Base-by-base conservation (phyloP, 176 grass and related monocot species). In the Oryza nivara region DNA sequence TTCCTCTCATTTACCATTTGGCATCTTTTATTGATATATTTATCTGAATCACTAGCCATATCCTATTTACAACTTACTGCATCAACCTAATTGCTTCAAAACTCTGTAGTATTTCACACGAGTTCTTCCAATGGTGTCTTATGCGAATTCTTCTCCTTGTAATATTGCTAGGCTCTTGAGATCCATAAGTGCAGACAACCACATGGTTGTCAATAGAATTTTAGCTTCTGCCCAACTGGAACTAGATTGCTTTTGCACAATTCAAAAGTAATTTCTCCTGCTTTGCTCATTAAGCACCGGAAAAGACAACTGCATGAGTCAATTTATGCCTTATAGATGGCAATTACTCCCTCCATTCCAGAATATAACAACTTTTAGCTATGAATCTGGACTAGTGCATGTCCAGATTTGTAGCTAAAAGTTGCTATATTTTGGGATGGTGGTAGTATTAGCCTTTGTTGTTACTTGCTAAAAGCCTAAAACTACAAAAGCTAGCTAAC, bases 401-500 rank as follows among this genome's bases (percentile, higher is more conserved):
- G 36, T 38, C 36, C 36, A 38, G 36, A 38, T 38, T 38, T 5
- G 36, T 38, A 38, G 6, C 4, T 38, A 38, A 38, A 38, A 38
- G 5, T 38, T 38, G 36, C 36, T 38, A 38, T 38, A 38, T 38
- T 38, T 38, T 38, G 36, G 36, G 36, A 6, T 5, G 4, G 36
- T 38, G 36, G 36, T 38, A 38, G 36, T 6, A 34, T 44, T 73
- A 49, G 28, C 84, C 43, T 86, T 70, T 90, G 56, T 74, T 78
- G n/a, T 86, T 69, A 74, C 74, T 64, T 86, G 26, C 64, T 72
- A 48, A 44, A 44, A 44, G 43, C 43, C 43, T 44, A 11, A 67
- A 79, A 83, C 79, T 74, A 86, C 68, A 86, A 70, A 9, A 78
- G 60, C 38, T 82, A 89, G 30, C 54, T 30, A 73, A n/a, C 58